A percentile compares a stretch with the other conserved stretches of the same genome.
phyloP scores from a whole-genome alignment of 257 asterid genomes.

The Vinca minor region DNA sequence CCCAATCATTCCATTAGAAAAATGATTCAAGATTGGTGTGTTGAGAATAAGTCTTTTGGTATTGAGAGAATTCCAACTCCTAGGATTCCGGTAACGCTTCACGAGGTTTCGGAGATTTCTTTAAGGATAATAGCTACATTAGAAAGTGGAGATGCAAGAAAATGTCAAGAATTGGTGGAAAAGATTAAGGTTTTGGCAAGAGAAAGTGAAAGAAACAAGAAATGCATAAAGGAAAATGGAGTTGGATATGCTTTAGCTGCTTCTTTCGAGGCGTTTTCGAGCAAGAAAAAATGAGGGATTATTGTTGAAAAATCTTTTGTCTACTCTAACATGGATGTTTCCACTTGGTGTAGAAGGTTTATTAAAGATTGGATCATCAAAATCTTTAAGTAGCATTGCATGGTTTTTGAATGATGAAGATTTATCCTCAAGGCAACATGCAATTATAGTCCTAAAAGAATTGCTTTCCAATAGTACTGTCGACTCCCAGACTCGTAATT shows the following conservation, averaged over 20 bases:
- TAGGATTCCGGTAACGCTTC: conserved; percentile 42
- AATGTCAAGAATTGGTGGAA: conserved; percentile 34
- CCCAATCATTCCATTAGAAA: conserved; percentile 67
- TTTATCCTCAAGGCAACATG: conserved; percentile 42
- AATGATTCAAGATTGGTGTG: conserved; percentile 95
- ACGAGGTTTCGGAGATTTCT: conserved; percentile 38
- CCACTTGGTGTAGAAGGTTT: conserved; percentile 37
- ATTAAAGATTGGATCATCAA: conserved; percentile 36
- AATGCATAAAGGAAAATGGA: conserved; percentile 46
- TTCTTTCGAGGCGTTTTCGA: conserved; percentile 43
- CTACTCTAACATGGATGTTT: conserved; percentile 53
- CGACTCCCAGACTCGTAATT: too few relatives aligned
- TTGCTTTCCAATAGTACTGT: too few relatives aligned
- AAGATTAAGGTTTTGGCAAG: conserved; percentile 39
- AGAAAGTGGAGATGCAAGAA: conserved; percentile 20
- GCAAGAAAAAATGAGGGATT: conserved; percentile 17
- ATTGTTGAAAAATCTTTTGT: conserved; percentile 39
- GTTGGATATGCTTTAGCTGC: conserved; percentile 33
- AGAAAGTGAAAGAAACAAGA: conserved; percentile 65
- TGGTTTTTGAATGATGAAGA: conserved; percentile 46
- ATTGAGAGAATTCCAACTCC: conserved; percentile 86
- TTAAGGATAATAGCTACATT: conserved; percentile 29
- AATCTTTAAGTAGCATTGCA: conserved; percentile 46
- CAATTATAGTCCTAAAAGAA: conserved; percentile 39
- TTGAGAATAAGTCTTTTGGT: conserved; percentile 51